Evolutionary conservation across 2,329 filamentous ascomycete species (phyloP).

Genomic region (Hypoxylon sp.): DNA sequence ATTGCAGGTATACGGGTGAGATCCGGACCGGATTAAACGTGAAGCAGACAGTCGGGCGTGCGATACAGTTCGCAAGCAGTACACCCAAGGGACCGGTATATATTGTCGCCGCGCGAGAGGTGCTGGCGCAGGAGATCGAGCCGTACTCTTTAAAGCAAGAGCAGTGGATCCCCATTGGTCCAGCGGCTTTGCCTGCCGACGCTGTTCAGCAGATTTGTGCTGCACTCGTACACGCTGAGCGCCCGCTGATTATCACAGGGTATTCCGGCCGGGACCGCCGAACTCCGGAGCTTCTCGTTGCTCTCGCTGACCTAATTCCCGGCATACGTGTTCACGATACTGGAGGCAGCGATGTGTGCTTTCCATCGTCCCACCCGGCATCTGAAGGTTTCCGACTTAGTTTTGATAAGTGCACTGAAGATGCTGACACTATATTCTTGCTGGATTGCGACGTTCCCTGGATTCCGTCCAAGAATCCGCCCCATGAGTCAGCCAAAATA

Average conservation of each 20-base stretch:
- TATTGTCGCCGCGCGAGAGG: conserved; percentile 72
- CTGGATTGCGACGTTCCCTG: conserved; percentile 78
- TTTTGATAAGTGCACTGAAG: conserved; percentile 67
- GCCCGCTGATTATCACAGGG: conserved; percentile 62
- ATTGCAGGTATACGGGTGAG: conserved; percentile 77
- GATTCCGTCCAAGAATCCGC: conserved; percentile 73
- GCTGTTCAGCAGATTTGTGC: conserved; percentile 57
- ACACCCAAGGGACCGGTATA: conserved; percentile 78
- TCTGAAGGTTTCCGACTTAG: conserved; percentile 67
- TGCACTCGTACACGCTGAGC: conserved; percentile 58
- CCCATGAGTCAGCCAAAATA: conserved; percentile 66
- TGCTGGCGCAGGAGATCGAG: conserved; percentile 73
- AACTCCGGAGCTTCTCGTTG: conserved; percentile 58
- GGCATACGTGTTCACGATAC: conserved; percentile 64
- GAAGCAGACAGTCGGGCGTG: conserved; percentile 80
- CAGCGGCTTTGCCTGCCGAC: conserved; percentile 49
- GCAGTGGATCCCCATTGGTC: conserved; percentile 44
- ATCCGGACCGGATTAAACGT: conserved; percentile 79
- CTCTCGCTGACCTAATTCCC: conserved; percentile 59
- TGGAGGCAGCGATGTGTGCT: conserved; percentile 63
- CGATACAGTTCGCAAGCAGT: conserved; percentile 76
- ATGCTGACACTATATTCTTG: conserved; percentile 73
- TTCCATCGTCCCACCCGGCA: conserved; percentile 51
- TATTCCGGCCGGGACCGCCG: conserved; percentile 60
- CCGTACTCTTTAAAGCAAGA: conserved; percentile 43